Evolutionary conservation across 1,284 basidiomycete species (phyloP).

Genomic region (Cutaneotrichosporon curvatum): DNA sequence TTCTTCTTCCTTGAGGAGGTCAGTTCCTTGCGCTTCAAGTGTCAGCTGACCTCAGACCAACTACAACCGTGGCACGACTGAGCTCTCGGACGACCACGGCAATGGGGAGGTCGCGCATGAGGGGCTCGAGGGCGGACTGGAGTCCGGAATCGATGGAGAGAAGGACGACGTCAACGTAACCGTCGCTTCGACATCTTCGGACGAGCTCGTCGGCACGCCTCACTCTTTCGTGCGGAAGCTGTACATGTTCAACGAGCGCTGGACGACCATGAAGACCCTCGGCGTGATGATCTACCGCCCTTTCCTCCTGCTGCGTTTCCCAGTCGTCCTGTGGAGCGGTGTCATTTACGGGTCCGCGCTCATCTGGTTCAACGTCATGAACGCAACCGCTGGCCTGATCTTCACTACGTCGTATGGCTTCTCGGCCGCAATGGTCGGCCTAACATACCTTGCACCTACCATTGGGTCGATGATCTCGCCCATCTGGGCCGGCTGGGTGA

Average conservation of each 20-base stretch:
- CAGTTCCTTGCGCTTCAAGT: too few species aligned
- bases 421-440: slow-evolving; percentile 17
- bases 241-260: slow-evolving; percentile 10
- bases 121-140: background rate
- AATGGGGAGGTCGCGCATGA: background rate
- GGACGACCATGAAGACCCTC: slow-evolving; percentile 6
- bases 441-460: slow-evolving; percentile 23
- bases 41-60: too few species aligned
- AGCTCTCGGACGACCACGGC: slow-evolving; percentile 10
- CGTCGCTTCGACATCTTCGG: background rate
- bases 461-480: slow-evolving; percentile 19
- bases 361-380: slow-evolving; percentile 25
- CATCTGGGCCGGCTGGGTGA: slow-evolving; percentile 12
- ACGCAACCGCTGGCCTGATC: slow-evolving; percentile 18
- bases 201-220: slow-evolving; percentile 7
- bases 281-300: slow-evolving; percentile 17
- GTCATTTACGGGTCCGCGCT: slow-evolving; percentile 20
- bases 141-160: background rate
- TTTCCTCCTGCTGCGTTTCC: slow-evolving; percentile 17
- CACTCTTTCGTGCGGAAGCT: slow-evolving; percentile 7
- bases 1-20: slow-evolving; percentile 23
- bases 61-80: slow-evolving; percentile 19
- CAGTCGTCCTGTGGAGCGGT: slow-evolving; percentile 20
- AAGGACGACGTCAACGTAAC: background rate
- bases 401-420: slow-evolving; percentile 15